Evolutionary conservation across 2,329 filamentous ascomycete species (phyloP).

Genomic region (Teratosphaeria viscida): DNA sequence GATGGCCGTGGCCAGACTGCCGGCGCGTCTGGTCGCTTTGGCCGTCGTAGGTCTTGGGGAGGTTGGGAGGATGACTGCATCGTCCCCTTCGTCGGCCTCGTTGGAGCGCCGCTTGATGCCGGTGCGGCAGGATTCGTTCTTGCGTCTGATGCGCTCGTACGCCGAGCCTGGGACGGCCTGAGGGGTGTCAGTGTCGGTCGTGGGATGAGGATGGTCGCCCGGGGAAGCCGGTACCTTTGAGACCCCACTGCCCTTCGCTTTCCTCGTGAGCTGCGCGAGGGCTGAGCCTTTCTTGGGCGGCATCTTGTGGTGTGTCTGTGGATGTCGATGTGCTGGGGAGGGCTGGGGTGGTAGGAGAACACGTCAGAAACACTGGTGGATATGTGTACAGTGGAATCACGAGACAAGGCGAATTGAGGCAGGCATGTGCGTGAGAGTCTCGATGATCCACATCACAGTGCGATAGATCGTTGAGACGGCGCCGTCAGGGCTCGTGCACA

Average conservation of each 20-base stretch:
- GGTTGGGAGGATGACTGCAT: background rate
- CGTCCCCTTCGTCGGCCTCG: background rate
- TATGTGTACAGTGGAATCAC: too few species aligned
- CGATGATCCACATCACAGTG: too few species aligned
- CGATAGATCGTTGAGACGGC: too few species aligned
- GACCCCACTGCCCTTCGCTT: background rate
- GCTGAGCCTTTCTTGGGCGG: background rate
- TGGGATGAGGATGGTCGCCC: background rate
- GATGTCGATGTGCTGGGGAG: too few species aligned
- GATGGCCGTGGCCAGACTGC: background rate
- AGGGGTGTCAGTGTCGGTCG: background rate
- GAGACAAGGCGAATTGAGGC: too few species aligned
- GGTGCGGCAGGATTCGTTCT: background rate
- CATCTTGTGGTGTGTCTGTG: background rate
- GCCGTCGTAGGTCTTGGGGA: background rate
- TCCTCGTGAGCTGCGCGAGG: background rate
- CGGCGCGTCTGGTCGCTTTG: background rate
- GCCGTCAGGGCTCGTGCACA: too few species aligned
- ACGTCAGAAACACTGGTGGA: too few species aligned
- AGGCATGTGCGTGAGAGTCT: too few species aligned
- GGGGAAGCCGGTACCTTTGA: background rate
- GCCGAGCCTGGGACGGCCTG: conserved; percentile 1
- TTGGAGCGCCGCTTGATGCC: background rate
- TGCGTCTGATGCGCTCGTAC: background rate
- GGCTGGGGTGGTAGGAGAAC: too few species aligned